phyloP scores from a whole-genome alignment of 2,329 filamentous ascomycete species.

The Tothia fuscella region DNA sequence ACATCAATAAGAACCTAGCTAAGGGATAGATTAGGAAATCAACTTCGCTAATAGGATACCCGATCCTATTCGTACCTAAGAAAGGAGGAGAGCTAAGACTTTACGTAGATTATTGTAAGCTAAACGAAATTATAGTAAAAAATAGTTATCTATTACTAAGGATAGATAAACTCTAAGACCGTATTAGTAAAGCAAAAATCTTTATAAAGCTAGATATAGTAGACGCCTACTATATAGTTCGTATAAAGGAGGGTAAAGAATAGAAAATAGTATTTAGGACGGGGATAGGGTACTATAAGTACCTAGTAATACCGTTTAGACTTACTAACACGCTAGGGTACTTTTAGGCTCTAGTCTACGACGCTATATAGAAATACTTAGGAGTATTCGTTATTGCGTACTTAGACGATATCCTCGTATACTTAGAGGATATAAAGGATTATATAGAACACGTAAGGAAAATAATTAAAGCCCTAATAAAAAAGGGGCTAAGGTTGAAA shows the following conservation, averaged over 20 bases:
- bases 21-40: too few relatives aligned
- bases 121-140: conserved; percentile 28
- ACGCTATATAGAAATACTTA: conserved; percentile 13
- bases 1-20: too few relatives aligned
- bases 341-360: conserved; percentile 18
- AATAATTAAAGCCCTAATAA: conserved; percentile 4
- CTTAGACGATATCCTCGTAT: conserved; percentile 18
- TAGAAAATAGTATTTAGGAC: conserved; percentile 27
- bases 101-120: too few relatives aligned
- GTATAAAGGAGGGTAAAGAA: conserved; percentile 22
- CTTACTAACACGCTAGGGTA: conserved; percentile 12
- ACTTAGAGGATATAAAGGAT: conserved; percentile 9
- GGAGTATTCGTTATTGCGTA: conserved; percentile 16
- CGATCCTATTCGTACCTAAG: too few relatives aligned
- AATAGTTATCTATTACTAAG: conserved; percentile 22
- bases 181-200: conserved; percentile 16
- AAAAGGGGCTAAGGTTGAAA: conserved; percentile 12
- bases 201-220: conserved; percentile 25
- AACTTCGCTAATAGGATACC: too few relatives aligned
- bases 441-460: conserved; percentile 10
- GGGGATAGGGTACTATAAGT: conserved; percentile 24
- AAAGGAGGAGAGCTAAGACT: too few relatives aligned
- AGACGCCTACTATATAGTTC: conserved; percentile 22
- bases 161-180: conserved; percentile 21
- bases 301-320: conserved; percentile 19